These are phyloP conservation scores for Globisporangium cylindrosporum DNA, from an alignment of 352 stramenopile species.

Conservation along the genomic window DNA sequence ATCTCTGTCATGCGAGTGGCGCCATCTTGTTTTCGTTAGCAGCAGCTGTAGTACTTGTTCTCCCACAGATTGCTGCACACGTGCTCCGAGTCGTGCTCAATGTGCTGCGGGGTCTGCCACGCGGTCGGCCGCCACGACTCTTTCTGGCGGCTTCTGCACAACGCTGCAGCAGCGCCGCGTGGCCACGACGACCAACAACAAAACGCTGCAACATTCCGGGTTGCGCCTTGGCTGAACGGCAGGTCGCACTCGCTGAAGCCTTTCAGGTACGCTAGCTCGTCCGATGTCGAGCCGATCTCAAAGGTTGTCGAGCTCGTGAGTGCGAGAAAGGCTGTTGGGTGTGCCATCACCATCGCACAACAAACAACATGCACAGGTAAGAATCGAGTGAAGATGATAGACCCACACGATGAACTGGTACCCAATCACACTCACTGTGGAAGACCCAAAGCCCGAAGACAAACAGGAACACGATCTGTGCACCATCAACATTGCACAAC, in stretches of 20 bases:
- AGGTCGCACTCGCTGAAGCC: slow-evolving; percentile 67
- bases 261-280: slow-evolving; percentile 61
- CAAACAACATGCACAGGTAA: neutral
- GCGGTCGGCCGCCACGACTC: slow-evolving; percentile 21
- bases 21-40: slow-evolving; percentile 18
- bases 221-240: slow-evolving; percentile 52
- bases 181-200: slow-evolving; percentile 29
- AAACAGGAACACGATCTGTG: slow-evolving; percentile 16
- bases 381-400: too few species aligned
- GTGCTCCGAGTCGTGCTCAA: slow-evolving; percentile 41
- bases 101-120: slow-evolving; percentile 27
- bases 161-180: too few species aligned
- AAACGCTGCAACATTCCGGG: slow-evolving; percentile 40
- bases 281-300: slow-evolving; percentile 50
- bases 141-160: neutral
- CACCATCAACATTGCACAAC: neutral
- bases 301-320: slow-evolving; percentile 69
- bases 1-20: neutral
- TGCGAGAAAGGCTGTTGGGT: slow-evolving; percentile 36
- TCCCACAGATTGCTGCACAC: slow-evolving; percentile 58
- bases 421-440: slow-evolving; percentile 27
- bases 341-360: neutral
- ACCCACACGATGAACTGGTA: neutral
- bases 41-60: slow-evolving; percentile 70
- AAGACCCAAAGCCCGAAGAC: slow-evolving; percentile 29